These are phyloP conservation scores for Rachicladosporium sp. DNA, from an alignment of 2,329 filamentous ascomycete species.

Conservation along the genomic window DNA sequence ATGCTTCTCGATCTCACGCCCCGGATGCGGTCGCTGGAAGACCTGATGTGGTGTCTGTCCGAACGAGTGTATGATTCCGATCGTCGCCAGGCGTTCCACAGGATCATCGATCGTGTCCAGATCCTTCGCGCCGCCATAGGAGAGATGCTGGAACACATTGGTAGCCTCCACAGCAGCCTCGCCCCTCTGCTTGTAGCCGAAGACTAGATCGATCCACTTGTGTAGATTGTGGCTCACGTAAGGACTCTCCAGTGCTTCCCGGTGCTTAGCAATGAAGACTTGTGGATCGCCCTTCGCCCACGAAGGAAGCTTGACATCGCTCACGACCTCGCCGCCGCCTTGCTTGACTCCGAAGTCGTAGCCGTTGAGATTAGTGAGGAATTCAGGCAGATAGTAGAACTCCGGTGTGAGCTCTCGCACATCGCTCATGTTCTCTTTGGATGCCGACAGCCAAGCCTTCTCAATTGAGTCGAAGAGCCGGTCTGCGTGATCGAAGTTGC, in stretches of 20 bases:
- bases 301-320: constrained; percentile 77
- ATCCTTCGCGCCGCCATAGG: constrained; percentile 87
- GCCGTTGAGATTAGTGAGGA: constrained; percentile 81
- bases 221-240: constrained; percentile 84
- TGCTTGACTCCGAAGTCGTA: constrained; percentile 90
- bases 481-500: constrained; percentile 90
- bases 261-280: constrained; percentile 88
- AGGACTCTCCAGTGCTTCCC: constrained; percentile 88
- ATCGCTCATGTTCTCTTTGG: constrained; percentile 80
- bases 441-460: constrained; percentile 83
- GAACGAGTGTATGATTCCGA: constrained; percentile 96
- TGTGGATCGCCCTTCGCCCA: constrained; percentile 96
- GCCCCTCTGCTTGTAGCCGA: constrained; percentile 85
- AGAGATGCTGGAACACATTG: constrained; percentile 93
- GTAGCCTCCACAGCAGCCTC: constrained; percentile 82
- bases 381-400: constrained; percentile 94
- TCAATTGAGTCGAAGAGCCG: constrained; percentile 87
- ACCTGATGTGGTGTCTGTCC: constrained; percentile 95
- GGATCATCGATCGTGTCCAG: constrained; percentile 83
- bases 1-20: constrained; percentile 50
- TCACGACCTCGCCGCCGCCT: constrained; percentile 65
- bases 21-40: constrained; percentile 68
- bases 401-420: constrained; percentile 91
- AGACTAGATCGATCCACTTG: constrained; percentile 91
- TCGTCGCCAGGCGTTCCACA: constrained; percentile 74